Base-by-base conservation (phyloP, 1,284 basidiomycete species). In the Porodaedalea pini region DNA sequence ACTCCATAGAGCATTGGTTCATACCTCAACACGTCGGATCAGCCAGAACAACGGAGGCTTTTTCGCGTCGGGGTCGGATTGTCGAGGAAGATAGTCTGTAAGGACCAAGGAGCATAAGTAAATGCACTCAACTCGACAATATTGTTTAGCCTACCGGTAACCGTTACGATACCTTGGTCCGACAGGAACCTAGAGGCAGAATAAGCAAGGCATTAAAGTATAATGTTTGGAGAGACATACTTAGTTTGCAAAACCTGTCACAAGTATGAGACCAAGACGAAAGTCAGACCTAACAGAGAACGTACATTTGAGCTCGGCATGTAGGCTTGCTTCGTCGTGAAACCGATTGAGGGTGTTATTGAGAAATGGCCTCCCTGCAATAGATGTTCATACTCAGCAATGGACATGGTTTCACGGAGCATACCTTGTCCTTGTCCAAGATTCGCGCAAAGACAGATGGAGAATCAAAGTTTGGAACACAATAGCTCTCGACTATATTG, bases 381-480 rank as follows among this genome's bases (percentile, higher is more conserved):
- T 50, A 11, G 17, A 45, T 5, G 60, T 51, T 48, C 21, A 36
- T 29, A 4, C 8, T 13, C n/a, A 31, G 51, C 47, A 15, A 34
- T 25, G 19, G n/a, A 31, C 29, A 31, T 17, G 10, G 36, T 36
- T 23, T 29, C 31, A 13, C 10, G 13, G 21, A 10, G 29, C 64
- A 2, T 25, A 78, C 76, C 79, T 89, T 90, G 70, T 91, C 76
- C 67, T 91, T 90, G 73, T 92, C 90, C 3, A 93, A 77, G 64
- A 93, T 90, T 11, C 90, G 81, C 4, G 92, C 93, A 64, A 96
- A 97, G 36, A 97, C 78, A 11, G 87, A 89, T 6, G 93, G 93
- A 3, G 91, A 94, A 71, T 97, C 94, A 68, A 97, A 97, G 76
- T 94, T 81, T 1, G 94, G 94, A 10, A 94, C 79, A 65, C 93